Percentiles rank a stretch among this genome's conserved stretches.
Conservation (phyloP, 805 yeast species). For the fission yeast (Schizosaccharomyces pombe) region DNA sequence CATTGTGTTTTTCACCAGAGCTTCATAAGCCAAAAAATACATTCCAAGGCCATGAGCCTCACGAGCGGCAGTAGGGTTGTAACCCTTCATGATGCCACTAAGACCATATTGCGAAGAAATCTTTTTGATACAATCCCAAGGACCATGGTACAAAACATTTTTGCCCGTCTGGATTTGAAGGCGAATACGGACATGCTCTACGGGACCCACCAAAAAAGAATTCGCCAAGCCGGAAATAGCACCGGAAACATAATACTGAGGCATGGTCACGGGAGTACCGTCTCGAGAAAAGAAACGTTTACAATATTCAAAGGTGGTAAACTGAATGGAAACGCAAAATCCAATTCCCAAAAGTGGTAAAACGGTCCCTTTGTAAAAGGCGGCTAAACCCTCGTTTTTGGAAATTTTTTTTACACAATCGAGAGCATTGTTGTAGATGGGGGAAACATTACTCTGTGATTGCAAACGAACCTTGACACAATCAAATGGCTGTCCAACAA, state of each 20-base stretch:
- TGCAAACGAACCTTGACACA: slow-evolving; percentile 79
- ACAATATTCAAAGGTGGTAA: slow-evolving; percentile 86
- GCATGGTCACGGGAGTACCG: slow-evolving; percentile 23
- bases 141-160: slow-evolving; percentile 34
- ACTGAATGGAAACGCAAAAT: slow-evolving; percentile 50
- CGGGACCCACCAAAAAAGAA: slow-evolving; percentile 44
- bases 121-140: slow-evolving; percentile 43
- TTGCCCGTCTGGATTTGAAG: slow-evolving; percentile 62
- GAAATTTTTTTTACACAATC: slow-evolving; percentile 55
- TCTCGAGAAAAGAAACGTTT: slow-evolving; percentile 27
- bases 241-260: slow-evolving; percentile 70
- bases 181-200: slow-evolving; percentile 75
- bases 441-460: slow-evolving; percentile 42
- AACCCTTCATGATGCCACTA: slow-evolving; percentile 51
- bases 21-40: slow-evolving; percentile 80
- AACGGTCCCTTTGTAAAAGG: slow-evolving; percentile 81
- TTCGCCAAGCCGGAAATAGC: slow-evolving; percentile 81
- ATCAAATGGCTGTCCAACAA: slow-evolving; percentile 47
- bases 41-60: slow-evolving; percentile 70
- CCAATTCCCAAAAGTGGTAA: slow-evolving; percentile 65
- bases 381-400: slow-evolving; percentile 60
- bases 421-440: slow-evolving; percentile 42
- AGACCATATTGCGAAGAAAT: slow-evolving; percentile 32
- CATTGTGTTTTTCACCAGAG: slow-evolving; percentile 47
- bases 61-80: slow-evolving; percentile 59